Base-by-base conservation (phyloP, 179 eudicot species). In the Sideroxylon spinosum region DNA sequence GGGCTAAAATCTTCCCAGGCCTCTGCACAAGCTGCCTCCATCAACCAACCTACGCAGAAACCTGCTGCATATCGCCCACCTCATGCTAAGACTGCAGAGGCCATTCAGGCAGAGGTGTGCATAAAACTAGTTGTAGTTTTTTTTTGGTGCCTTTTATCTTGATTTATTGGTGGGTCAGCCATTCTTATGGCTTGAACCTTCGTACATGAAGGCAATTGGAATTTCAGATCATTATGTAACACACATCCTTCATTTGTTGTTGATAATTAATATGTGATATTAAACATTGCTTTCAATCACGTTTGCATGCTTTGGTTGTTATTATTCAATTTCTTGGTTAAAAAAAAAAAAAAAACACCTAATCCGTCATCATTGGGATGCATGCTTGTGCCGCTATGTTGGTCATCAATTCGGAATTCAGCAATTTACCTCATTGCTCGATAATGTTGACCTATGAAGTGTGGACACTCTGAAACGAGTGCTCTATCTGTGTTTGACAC, bases 31-130 rank as follows among this genome's bases (percentile, higher is more conserved):
- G 56, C 93, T 44, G 75, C 79, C 63, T 68, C 85, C 28, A 78
- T 78, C 16, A 90, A 85, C 71, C 86, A 89, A 48, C 77, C 91
- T 49, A 59, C 78, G 23, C 91, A 86, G 75, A 95, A 93, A 87
- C 91, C 97, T 81, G 90, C 93, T 82, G 97, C 98, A 80, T 95
- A 95, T 87, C 91, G 93, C 29, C 99, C 99, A 49, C 99, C 99
- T 82, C 93, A 89, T 78, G 97, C 94, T 61, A 95, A 90, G 89
- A 84, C 86, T 85, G 91, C 94, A 52, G 97, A 93, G 77, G 86
- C 88, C 53, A 88, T 88, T 78, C 91, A 91, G 88, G 93, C 90
- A 69, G 89, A 93, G 99, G 99, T 95, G 86, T 61, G 65, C 71
- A 56, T 64, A 10, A 48, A 4, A 37, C 71, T 80, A 76, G 66